phyloP scores from a whole-genome alignment of 2,329 filamentous ascomycete genomes.

The Lachnellula occidentalis region DNA sequence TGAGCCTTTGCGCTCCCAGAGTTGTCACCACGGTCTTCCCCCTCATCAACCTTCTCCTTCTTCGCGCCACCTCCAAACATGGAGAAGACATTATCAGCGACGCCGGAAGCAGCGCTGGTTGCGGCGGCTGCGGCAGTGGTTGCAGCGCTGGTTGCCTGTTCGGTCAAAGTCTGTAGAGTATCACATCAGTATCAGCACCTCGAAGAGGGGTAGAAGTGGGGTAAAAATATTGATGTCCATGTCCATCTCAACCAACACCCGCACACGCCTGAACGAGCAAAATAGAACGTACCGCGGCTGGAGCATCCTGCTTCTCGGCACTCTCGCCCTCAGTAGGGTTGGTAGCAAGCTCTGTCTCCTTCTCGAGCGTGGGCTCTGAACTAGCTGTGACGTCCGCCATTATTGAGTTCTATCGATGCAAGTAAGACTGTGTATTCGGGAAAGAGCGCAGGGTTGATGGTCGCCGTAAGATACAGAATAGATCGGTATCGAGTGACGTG shows the following conservation, averaged over 20 bases:
- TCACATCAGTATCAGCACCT: slow-evolving; percentile 1
- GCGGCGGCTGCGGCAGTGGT: slow-evolving; percentile 37
- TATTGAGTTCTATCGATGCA: slow-evolving; percentile 22
- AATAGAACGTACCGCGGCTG: slow-evolving; percentile 19
- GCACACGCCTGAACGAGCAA: not conserved
- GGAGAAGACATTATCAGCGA: slow-evolving; percentile 71
- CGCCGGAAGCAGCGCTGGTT: slow-evolving; percentile 35
- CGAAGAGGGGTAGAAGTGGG: not conserved
- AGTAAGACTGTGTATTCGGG: slow-evolving; percentile 3
- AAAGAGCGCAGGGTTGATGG: slow-evolving; percentile 9
- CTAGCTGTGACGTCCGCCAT: slow-evolving; percentile 33
- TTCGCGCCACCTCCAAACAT: slow-evolving; percentile 98
- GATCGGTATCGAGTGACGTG: not conserved
- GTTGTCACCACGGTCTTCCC: slow-evolving; percentile 77
- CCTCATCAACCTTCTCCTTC: slow-evolving; percentile 87
- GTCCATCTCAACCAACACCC: not conserved
- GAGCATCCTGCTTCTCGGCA: slow-evolving; percentile 20
- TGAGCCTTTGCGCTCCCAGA: slow-evolving; percentile 85
- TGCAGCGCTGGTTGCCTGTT: slow-evolving; percentile 32
- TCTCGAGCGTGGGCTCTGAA: slow-evolving; percentile 33
- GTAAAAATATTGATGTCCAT: not conserved
- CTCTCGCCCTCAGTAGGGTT: slow-evolving; percentile 26
- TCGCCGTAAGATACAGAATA: slow-evolving; percentile 6
- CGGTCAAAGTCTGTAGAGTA: slow-evolving; percentile 25
- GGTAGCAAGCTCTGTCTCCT: slow-evolving; percentile 40